Percentiles rank a stretch among this genome's conserved stretches.
These are phyloP conservation scores for Flaveria brownii DNA, from an alignment of 129 eudicot genomes.

Conservation along the genomic window DNA sequence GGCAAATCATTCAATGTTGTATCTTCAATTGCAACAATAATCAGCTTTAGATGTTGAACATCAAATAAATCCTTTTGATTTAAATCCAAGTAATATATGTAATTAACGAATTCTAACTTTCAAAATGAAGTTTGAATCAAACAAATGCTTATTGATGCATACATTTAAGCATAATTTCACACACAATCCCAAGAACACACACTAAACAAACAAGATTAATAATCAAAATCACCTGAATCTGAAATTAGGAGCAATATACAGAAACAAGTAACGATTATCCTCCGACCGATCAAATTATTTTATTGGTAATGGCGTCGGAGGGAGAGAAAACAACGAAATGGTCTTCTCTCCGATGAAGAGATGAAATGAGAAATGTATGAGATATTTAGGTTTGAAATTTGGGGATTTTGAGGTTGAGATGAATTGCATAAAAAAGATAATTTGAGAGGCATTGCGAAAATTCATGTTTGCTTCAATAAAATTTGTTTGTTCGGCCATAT, in stretches of 20 bases:
- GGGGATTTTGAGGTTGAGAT: conserved; percentile 35
- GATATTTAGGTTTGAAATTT: conserved; percentile 14
- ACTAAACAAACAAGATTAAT: background rate
- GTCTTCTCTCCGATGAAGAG: conserved; percentile 38
- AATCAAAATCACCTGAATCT: conserved; percentile 21
- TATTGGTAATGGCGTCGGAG: background rate
- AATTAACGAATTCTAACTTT: too few species aligned
- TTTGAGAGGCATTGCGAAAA: conserved; percentile 36
- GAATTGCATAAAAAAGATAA: conserved; percentile 19
- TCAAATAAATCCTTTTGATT: too few species aligned
- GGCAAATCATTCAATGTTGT: too few species aligned
- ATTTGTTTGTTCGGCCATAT: conserved; percentile 26
- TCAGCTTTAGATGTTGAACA: too few species aligned
- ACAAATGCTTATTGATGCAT: background rate
- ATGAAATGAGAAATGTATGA: conserved; percentile 8
- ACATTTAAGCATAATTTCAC: background rate
- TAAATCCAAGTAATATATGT: too few species aligned
- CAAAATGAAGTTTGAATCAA: too few species aligned
- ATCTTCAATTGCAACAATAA: too few species aligned
- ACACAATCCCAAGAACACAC: conserved; percentile 4
- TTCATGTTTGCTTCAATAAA: conserved; percentile 27
- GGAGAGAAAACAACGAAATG: conserved; percentile 37
- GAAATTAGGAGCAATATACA: conserved; percentile 1
- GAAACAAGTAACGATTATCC: conserved; percentile 19
- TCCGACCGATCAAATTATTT: conserved; percentile 6